Evolutionary conservation across 1,139 yeast species (phyloP).

Genomic region (Lodderomyces pseudojiufengensis): DNA sequence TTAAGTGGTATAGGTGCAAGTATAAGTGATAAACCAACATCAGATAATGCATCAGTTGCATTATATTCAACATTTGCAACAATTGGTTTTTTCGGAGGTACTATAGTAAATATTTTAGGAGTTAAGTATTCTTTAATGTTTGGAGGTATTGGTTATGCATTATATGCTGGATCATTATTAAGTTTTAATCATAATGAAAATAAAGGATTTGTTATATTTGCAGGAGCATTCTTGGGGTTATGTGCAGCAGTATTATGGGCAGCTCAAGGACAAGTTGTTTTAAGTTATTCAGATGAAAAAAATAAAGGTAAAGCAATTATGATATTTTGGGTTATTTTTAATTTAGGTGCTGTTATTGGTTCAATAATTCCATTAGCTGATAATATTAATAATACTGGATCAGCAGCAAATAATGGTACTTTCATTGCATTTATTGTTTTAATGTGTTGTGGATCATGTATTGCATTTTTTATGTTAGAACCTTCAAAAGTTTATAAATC

Average conservation of each 20-base stretch:
- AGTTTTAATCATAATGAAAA: conserved; percentile 46
- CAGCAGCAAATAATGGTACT: conserved; percentile 50
- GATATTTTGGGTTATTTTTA: conserved; percentile 62
- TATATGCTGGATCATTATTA: conserved; percentile 52
- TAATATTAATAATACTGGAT: conserved; percentile 35
- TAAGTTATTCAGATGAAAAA: conserved; percentile 56
- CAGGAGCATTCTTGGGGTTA: conserved; percentile 58
- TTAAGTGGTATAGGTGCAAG: conserved; percentile 54
- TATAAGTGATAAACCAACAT: conserved; percentile 34
- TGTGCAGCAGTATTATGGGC: conserved; percentile 60
- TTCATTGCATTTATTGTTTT: conserved; percentile 55
- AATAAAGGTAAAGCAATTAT: conserved; percentile 52
- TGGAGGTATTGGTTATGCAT: conserved; percentile 56
- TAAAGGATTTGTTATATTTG: conserved; percentile 52
- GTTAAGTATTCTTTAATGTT: conserved; percentile 43
- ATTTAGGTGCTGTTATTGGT: conserved; percentile 62
- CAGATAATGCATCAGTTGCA: conserved; percentile 54
- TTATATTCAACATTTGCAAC: conserved; percentile 55
- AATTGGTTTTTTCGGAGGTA: conserved; percentile 59
- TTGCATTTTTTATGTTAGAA: conserved; percentile 50
- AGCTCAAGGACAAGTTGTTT: conserved; percentile 56
- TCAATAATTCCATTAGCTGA: conserved; percentile 53
- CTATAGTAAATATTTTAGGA: conserved; percentile 54
- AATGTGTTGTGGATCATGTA: conserved; percentile 46
- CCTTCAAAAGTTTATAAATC: conserved; percentile 47